Evolutionary conservation across 2,329 filamentous ascomycete genomes (phyloP), one percentile per base, ranked within the genome.

Genomic region (Alternaria triticimaculans): DNA sequence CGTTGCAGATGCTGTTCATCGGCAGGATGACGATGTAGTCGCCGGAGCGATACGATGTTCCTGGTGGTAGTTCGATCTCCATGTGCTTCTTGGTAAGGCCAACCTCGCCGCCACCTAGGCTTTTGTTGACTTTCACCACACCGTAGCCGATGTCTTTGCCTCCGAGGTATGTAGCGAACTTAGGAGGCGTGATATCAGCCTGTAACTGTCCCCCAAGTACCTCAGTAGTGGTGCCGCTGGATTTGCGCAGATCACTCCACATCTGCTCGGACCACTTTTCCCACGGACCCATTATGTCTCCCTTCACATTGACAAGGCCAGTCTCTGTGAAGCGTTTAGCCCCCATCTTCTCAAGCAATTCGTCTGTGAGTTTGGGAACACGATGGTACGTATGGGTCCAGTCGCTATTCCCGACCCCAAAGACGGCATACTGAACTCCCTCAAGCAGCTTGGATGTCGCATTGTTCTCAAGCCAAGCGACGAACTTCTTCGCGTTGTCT

Each of bases 1-100:
- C 65, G n/a, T 53, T 68, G 12, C 53, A 43, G 3, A 60, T 48
- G 20, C 51, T 56, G 76, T 94, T 94, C 26, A 91, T 79, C 0
- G 92, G 91, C 1, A 93, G 82, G 3, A 93, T 82, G 0, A 90
- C 89, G 1, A 94, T 84, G 75, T 94, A 94, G 74, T 94, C 92
- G 12, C 92, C 92, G 2, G 89, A 86, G 49, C 85, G 83, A 78
- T 94, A 94, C 0, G 83, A 84, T 80, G 87, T 75, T 0, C 73
- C 77, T 6, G 71, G 62, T 3, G 81, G 81, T 23, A 76, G 68
- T 48, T 72, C 60, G 28, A 76, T 69, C 45, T 76, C 60, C 60
- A 62, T 62, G 49, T 62, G 60, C 43, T 55, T 62, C 43, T 62
- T 62, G 18, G 55, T 7, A 12, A 62, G 60, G 2, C 60, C 60